Evolutionary conservation across 176 grass and related monocot genomes (phyloP), one percentile per base, ranked within the genome.

Genomic region (Cenchrus americanus): DNA sequence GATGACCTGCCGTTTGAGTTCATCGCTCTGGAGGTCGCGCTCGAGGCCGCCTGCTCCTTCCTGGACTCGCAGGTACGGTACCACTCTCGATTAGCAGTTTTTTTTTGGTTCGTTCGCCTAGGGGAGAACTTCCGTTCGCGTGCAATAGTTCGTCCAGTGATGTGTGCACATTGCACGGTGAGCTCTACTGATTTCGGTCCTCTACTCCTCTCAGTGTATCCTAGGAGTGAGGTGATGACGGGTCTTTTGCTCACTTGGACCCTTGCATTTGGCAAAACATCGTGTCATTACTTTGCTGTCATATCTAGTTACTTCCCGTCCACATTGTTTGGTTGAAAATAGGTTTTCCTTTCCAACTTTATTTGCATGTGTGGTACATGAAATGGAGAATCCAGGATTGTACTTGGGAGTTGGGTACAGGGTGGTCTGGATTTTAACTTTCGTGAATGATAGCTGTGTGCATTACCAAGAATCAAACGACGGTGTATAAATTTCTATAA

Each of bases 1-100:
- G 94, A 97, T 34, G 87, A 94, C 61, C 85, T 97, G 65, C 94
- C 94, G 5, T 97, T 97, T 79, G 94, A 97, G 50, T 97, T 97
- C 79, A 48, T 94, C 19, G 92, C 94, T 3, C 60, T 97, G 19
- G 94, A 97, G 80, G 72, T 97, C 41, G 94, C 94, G 6, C 92
- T 97, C 11, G 94, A 97, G 70, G 92, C 89, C 14, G 88, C 94
- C 9, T 94, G 89, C 75, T 82, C 89, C 14, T 97, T 94, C 76
- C 94, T 97, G 1, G 94, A 97, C 77, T 84, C 84, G 44, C 88
- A 96, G 94, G 94, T 96, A 17, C 15, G 94, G 94, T 96, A 17
- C 15, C 17, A 17, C 65, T 79, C 47, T 51, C 27, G 14, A 67
- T 72, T 66, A 23, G 22, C 8, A 8, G 42, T 69, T 44, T 9